Evolutionary conservation across 805 yeast genomes (phyloP), one percentile per base, ranked within the genome.

Genomic region (Ogataea thermomethanolica): DNA sequence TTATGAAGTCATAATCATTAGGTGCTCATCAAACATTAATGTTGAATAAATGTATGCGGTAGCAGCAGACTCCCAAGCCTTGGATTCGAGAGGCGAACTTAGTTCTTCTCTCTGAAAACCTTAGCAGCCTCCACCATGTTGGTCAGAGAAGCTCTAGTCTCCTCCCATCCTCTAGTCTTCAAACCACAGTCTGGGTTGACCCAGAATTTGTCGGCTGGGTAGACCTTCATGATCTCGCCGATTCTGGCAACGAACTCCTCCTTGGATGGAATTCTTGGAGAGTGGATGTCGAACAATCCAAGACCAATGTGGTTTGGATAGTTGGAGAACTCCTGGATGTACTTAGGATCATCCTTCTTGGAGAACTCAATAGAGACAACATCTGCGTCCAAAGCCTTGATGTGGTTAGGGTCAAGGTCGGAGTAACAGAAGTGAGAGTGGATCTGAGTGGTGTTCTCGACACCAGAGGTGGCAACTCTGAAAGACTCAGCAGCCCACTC

Each of bases 341-440:
- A 93, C 76, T 87, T 83, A 64, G 97, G 88, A 76, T 91, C 97
- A 67, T 93, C 98, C 85, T 93, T 93, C 90, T 93, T 93, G 67
- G 98, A 90, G 85, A 88, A 93, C 78, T 93, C 99, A 60, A 93
- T 91, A 45, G 98, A 91, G 53, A 93, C 99, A 60, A 93, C 99
- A 73, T 93, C 99, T 59, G 99, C 99, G 71, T 93, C 99, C 67
- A 93, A 79, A 56, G 98, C 97, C 82, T 93, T 91, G 81, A 93
- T 93, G 74, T 91, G 97, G 81, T 86, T 86, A 66, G 98, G 98
- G 79, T 93, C 98, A 72, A 93, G 81, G 73, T 93, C 99, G 49
- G 99, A 93, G 90, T 93, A 93, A 78, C 99, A 93, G 95, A 93
- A 93, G 76, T 93, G 99, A 50, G 98, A 91, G 84, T 93, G 99